Percentiles rank a stretch among this genome's conserved stretches.
Evolutionary conservation across 495 filamentous ascomycete species (phyloP).

Genomic region (Aspergillus cavernicola): DNA sequence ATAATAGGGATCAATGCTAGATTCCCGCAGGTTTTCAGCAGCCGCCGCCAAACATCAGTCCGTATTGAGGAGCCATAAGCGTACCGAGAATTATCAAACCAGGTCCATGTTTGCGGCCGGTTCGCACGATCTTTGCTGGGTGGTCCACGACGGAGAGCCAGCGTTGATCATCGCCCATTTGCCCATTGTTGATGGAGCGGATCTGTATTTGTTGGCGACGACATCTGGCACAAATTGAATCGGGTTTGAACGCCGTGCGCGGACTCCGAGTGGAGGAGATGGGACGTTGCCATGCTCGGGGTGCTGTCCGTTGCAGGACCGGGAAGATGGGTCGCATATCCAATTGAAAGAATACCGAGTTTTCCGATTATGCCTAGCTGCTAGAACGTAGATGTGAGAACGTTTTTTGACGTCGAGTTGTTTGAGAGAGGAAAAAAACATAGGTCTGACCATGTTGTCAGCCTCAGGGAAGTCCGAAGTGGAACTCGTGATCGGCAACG

Average conservation of each 20-base stretch:
- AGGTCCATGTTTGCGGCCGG: slow-evolving; percentile 69
- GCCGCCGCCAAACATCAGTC: not conserved
- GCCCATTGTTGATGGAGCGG: slow-evolving; percentile 22
- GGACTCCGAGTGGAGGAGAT: slow-evolving; percentile 16
- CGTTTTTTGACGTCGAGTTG: no score
- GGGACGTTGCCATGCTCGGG: slow-evolving; percentile 22
- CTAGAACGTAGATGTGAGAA: no score
- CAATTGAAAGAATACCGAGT: not conserved
- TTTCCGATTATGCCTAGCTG: no score
- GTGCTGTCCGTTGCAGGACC: slow-evolving; percentile 23
- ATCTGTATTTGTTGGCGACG: slow-evolving; percentile 38
- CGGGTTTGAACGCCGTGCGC: slow-evolving; percentile 22
- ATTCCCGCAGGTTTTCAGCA: not conserved
- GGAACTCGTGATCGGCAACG: not conserved
- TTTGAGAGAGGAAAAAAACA: no score
- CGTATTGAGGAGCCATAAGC: not conserved
- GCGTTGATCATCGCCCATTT: slow-evolving; percentile 58
- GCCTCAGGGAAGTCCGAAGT: not conserved
- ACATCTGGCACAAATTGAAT: slow-evolving; percentile 38
- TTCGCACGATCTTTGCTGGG: slow-evolving; percentile 70
- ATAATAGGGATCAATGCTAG: slow-evolving; percentile 88
- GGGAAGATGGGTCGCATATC: slow-evolving; percentile 35
- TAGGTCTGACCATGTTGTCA: no score
- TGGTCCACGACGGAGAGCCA: slow-evolving; percentile 85
- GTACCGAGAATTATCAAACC: slow-evolving; percentile 78